These are phyloP conservation scores for Candida germanica DNA, from an alignment of 805 yeast genomes.

Conservation along the genomic window DNA sequence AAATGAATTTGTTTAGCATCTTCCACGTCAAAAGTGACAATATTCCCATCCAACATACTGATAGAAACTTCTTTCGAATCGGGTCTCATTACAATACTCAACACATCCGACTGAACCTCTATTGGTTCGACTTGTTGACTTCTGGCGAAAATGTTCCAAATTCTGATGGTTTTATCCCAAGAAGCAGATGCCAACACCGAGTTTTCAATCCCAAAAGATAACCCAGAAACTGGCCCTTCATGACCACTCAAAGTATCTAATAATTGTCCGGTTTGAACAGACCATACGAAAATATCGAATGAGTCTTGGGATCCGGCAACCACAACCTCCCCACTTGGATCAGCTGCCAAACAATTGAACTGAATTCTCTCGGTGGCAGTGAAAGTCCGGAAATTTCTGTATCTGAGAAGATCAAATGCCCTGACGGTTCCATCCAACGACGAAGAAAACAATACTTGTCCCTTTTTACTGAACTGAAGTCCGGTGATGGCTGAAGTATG, in stretches of 20 bases:
- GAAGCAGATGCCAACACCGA: slow-evolving; percentile 82
- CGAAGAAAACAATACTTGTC: slow-evolving; percentile 86
- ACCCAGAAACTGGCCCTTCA: slow-evolving; percentile 89
- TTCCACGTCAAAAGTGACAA: slow-evolving; percentile 80
- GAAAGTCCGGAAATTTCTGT: slow-evolving; percentile 90
- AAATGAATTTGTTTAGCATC: slow-evolving; percentile 75
- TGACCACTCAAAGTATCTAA: slow-evolving; percentile 89
- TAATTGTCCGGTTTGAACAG: slow-evolving; percentile 91
- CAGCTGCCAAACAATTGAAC: slow-evolving; percentile 86
- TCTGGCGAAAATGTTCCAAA: slow-evolving; percentile 91
- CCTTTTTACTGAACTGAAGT: slow-evolving; percentile 81
- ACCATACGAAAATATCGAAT: slow-evolving; percentile 93
- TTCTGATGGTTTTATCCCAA: slow-evolving; percentile 93
- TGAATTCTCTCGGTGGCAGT: slow-evolving; percentile 88
- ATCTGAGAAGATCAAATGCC: slow-evolving; percentile 94
- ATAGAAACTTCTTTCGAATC: slow-evolving; percentile 92
- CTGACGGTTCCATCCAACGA: slow-evolving; percentile 95
- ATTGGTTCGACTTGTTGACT: slow-evolving; percentile 88
- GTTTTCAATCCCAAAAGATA: slow-evolving; percentile 80
- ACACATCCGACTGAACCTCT: slow-evolving; percentile 78
- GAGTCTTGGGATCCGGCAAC: slow-evolving; percentile 92
- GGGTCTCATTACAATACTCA: slow-evolving; percentile 80
- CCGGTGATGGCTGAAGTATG: slow-evolving; percentile 88
- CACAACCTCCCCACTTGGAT: slow-evolving; percentile 95
- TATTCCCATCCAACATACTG: slow-evolving; percentile 83